Conservation (phyloP, 768 basidiomycete species). For the Collybia mongolica region DNA sequence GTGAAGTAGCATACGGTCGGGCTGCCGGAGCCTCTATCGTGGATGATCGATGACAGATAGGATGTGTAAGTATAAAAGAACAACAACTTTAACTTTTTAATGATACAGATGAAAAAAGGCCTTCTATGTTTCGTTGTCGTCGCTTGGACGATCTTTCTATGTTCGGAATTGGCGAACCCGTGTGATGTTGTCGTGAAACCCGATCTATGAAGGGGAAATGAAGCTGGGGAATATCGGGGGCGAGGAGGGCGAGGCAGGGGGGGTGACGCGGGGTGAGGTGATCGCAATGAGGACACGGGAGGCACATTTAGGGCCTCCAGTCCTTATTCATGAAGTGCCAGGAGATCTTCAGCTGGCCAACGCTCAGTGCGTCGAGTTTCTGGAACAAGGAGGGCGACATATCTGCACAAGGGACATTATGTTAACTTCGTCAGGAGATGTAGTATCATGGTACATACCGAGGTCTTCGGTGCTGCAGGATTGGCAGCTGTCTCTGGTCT, state of each 20-base stretch:
- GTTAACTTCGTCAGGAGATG: not conserved
- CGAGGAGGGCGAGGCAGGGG: not conserved
- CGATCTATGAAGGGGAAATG: not conserved
- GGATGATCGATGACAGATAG: slow-evolving; percentile 2
- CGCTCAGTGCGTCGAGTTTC: slow-evolving; percentile 42
- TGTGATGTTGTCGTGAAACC: not conserved
- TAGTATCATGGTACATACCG: slow-evolving; percentile 38
- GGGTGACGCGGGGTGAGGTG: not conserved
- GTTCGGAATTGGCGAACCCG: not conserved
- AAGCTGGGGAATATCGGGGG: not conserved
- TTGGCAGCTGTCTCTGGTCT: slow-evolving; percentile 57
- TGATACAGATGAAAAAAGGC: slow-evolving; percentile 11
- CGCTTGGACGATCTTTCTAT: slow-evolving; percentile 10
- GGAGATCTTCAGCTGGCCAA: slow-evolving; percentile 50
- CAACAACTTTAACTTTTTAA: slow-evolving; percentile 9
- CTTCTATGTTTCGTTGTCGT: slow-evolving; percentile 16
- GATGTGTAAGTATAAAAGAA: slow-evolving; percentile 6
- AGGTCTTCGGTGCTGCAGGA: slow-evolving; percentile 52
- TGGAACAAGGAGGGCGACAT: slow-evolving; percentile 65
- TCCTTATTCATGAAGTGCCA: slow-evolving; percentile 60
- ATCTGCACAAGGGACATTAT: slow-evolving; percentile 38
- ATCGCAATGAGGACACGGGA: slow-evolving; percentile 2
- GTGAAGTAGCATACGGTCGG: slow-evolving; percentile 5
- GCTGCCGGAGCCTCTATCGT: slow-evolving; percentile 6
- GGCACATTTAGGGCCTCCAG: slow-evolving; percentile 37